Evolutionary conservation across 352 stramenopile genomes (phyloP), one percentile per base, ranked within the genome.

Genomic region (Globisporangium iwayamae): DNA sequence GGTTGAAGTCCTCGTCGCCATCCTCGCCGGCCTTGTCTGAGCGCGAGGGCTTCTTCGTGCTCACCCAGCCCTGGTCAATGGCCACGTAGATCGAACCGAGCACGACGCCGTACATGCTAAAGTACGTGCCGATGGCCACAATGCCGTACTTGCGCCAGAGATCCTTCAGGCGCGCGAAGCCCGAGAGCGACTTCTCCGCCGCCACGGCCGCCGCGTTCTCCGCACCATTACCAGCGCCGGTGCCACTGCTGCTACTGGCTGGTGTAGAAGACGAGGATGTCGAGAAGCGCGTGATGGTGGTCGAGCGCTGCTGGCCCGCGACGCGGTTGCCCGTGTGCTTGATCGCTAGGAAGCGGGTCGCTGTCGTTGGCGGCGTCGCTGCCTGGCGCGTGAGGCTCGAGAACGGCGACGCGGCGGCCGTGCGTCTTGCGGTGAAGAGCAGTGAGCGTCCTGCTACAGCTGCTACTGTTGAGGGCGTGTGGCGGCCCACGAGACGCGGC

Each of bases 91-190:
- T 86, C 41, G 84, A 91, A 53, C 86, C 76, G 25, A 95, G 68
- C 54, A 92, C 83, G 22, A 76, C 65, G 28, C 81, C 84, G 47
- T 95, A 95, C 73, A 95, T 81, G 8, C 70, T 74, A 22, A 95
- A 69, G 67, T 95, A 95, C 53, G 86, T 95, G 63, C 81, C 86
- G 47, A 95, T 88, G 3, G 84, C 84, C 48, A 95, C 83, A 32
- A 90, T 69, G 63, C 86, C 86, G 63, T 93, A 95, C 70, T 93
- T 88, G 58, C 76, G 78, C 86, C 86, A 95, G 55, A 93, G 70
- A 25, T 92, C 83, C 64, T 91, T 92, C 18, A 94, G 71, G 14
- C 82, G 76, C 34, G 69, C 76, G 28, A 85, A 66, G 48, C 81
- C 75, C 30, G 69, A 74, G 71, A 77, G 74, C 39, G 68, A 69